Percentiles rank a stretch among this genome's conserved stretches.
Conservation (phyloP, 2,329 filamentous ascomycete species). For the Apiospora koreana region DNA sequence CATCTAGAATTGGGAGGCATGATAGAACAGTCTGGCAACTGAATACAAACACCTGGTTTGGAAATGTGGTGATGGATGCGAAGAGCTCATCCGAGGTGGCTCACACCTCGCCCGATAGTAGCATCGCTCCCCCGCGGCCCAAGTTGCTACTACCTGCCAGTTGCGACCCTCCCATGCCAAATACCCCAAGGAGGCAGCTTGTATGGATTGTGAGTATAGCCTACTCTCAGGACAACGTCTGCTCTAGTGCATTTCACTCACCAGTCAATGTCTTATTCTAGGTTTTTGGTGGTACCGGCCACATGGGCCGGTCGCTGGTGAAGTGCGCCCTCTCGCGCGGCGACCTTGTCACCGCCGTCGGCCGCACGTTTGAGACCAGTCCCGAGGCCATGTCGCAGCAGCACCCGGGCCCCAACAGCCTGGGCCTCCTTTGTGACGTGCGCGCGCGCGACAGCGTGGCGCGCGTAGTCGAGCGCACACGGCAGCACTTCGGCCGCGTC, state of each 20-base stretch:
- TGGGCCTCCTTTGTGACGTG: constrained; percentile 88
- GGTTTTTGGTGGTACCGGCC: constrained; percentile 96
- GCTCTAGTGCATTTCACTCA: background rate
- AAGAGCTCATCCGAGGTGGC: constrained; percentile 24
- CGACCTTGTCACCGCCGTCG: constrained; percentile 85
- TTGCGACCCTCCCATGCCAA: constrained; percentile 78
- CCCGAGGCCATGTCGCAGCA: constrained; percentile 71
- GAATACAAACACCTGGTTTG: background rate
- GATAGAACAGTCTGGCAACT: background rate
- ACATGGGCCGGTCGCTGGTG: constrained; percentile 90
- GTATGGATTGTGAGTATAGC: constrained; percentile 79
- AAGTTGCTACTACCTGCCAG: constrained; percentile 71
- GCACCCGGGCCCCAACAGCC: constrained; percentile 62
- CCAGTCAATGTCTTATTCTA: constrained; percentile 34
- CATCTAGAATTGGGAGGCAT: background rate
- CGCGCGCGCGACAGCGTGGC: constrained; percentile 77
- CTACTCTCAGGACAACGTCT: constrained; percentile 7
- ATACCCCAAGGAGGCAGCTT: constrained; percentile 70
- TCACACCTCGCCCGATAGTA: constrained; percentile 28
- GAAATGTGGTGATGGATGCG: constrained; percentile 8
- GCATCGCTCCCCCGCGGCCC: constrained; percentile 13
- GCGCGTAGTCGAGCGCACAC: constrained; percentile 67
- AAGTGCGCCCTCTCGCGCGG: constrained; percentile 78
- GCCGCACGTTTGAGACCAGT: constrained; percentile 76
- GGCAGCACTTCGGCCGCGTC: constrained; percentile 76